phyloP scores from a whole-genome alignment of 2,329 filamentous ascomycete genomes.

The Xenoacremonium recifei region DNA sequence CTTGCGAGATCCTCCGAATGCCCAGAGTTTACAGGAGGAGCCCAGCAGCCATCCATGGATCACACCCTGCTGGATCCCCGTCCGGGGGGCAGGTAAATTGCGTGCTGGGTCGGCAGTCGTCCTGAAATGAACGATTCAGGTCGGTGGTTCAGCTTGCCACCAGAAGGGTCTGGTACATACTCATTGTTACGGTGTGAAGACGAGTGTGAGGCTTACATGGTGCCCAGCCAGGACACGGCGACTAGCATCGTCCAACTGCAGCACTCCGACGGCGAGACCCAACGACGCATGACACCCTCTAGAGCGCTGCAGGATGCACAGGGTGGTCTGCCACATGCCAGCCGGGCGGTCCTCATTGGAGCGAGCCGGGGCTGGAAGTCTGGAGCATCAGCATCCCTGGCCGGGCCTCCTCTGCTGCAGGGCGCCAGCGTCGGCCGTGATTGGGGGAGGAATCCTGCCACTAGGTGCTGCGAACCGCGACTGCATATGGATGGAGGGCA shows the following conservation, averaged over 20 bases:
- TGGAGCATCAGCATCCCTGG: not conserved
- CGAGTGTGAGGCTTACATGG: not conserved
- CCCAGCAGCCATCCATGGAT: too few species aligned
- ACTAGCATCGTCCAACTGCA: not conserved
- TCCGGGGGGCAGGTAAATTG: not conserved
- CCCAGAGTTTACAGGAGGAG: too few species aligned
- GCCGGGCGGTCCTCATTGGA: constrained; percentile 12
- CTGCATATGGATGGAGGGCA: too few species aligned
- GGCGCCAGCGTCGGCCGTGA: constrained; percentile 3
- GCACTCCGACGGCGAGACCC: constrained; percentile 1
- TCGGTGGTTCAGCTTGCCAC: not conserved
- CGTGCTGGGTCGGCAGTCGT: not conserved
- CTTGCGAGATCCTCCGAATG: too few species aligned
- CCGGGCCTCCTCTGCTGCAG: not conserved
- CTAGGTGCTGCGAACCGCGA: constrained; percentile 3
- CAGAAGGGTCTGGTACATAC: not conserved
- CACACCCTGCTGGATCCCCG: not conserved
- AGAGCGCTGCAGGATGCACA: constrained; percentile 15
- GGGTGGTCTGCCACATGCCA: constrained; percentile 16
- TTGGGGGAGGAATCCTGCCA: constrained; percentile 1
- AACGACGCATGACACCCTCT: constrained; percentile 20
- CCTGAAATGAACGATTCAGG: not conserved
- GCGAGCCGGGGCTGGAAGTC: constrained; percentile 1
- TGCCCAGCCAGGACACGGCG: too few species aligned
- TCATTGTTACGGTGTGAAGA: not conserved